Base-by-base conservation (phyloP, 306 rosid species). In the Albizia julibrissin region DNA sequence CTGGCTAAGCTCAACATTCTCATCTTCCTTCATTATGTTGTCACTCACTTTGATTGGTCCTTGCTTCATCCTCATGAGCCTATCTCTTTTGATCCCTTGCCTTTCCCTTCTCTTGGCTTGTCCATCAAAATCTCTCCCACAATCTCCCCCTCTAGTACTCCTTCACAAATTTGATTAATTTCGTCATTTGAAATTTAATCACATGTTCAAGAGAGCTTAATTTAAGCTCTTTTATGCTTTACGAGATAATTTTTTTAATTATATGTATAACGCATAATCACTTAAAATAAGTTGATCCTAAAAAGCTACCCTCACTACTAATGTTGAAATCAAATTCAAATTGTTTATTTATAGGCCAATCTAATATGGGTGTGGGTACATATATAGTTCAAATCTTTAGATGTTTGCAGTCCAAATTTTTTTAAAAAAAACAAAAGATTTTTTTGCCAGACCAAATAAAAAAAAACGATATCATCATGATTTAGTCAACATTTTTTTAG, bases 1-100 rank as follows among this genome's bases (percentile, higher is more conserved):
- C 81, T 94, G 73, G 97, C 97, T 0, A 94, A 90, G 83, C 66
- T 94, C 74, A 92, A 90, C 40, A 94, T 91, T n/a, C 97, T 94
- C 69, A 87, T 91, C 24, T 87, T 91, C 29, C 82, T 91, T 33
- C 97, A 92, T 83, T 91, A 84, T 81, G 88, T 91, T 40, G 94
- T 94, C 27, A 92, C 92, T 1, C 85, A 86, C 61, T 94, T 87
- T 62, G 88, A 92, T 1, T 92, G 97, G 93, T 89, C 80, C 81
- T 77, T 91, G 49, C 75, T 89, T 12, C 80, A 83, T 67, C 90
- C 91, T 2, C 84, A 91, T 6, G 97, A 94, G 77, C 19, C 88
- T 54, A 83, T 92, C 47, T 82, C 89, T 33, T 85, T 86, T 90
- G 97, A 91, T 80, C 93, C 98, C 34, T 85, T 92, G 24, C 98